Evolutionary conservation across 2,329 filamentous ascomycete genomes (phyloP).

Genomic region (Tolypocladium nubicola): DNA sequence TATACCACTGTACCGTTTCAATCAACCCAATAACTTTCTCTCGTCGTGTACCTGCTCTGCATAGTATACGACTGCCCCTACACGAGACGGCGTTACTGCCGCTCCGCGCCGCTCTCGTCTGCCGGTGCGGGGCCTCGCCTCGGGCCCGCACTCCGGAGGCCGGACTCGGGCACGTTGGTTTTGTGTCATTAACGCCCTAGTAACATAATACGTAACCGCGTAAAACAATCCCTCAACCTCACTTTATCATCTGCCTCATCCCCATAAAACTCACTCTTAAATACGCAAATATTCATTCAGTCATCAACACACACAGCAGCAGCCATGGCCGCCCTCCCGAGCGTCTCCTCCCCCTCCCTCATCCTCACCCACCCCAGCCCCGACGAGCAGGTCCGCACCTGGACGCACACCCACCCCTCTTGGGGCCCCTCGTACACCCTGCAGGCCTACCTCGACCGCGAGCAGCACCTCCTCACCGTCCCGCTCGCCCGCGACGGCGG

Average conservation of each 20-base stretch:
- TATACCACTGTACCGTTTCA: background rate
- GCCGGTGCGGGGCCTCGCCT: background rate
- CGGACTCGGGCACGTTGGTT: background rate
- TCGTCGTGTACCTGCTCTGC: background rate
- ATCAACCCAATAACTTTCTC: background rate
- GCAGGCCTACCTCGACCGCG: constrained; percentile 48
- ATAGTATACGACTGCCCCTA: too few species aligned
- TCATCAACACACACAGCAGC: too few species aligned
- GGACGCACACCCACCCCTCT: constrained; percentile 41
- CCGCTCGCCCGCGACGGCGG: constrained; percentile 49
- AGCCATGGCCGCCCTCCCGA: constrained; percentile 6
- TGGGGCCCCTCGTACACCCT: constrained; percentile 50
- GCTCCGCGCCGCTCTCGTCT: background rate
- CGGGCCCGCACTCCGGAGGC: background rate
- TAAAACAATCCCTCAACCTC: background rate
- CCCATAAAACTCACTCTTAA: background rate
- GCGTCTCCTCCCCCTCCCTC: constrained; percentile 12
- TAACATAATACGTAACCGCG: background rate
- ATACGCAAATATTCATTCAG: background rate
- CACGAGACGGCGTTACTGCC: background rate
- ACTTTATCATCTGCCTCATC: background rate
- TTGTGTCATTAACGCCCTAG: background rate
- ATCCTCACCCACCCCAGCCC: constrained; percentile 44
- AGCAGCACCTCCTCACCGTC: constrained; percentile 44
- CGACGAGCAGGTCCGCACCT: constrained; percentile 42